Percentiles rank a stretch among this genome's conserved stretches.
These are phyloP conservation scores for Sporodiniella umbellata DNA, from an alignment of 371 early-diverging fungal genomes.

Conservation along the genomic window DNA sequence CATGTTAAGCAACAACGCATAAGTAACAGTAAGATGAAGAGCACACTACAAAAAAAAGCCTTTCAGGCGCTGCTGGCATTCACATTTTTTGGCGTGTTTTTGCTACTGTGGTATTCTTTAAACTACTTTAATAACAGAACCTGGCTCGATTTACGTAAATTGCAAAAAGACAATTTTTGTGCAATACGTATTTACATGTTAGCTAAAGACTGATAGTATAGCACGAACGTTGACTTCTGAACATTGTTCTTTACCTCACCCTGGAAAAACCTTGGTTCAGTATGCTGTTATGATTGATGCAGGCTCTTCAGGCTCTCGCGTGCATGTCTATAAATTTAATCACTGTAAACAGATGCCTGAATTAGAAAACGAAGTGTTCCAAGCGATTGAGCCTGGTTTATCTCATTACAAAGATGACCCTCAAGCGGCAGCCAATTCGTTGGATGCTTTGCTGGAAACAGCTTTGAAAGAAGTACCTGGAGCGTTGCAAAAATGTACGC, in stretches of 20 bases:
- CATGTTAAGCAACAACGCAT: slow-evolving; percentile 28
- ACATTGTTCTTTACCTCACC: slow-evolving; percentile 63
- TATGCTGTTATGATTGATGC: slow-evolving; percentile 87
- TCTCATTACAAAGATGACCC: slow-evolving; percentile 65
- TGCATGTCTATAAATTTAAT: slow-evolving; percentile 87
- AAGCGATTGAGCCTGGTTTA: slow-evolving; percentile 80
- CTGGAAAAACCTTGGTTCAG: slow-evolving; percentile 55
- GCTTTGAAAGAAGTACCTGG: slow-evolving; percentile 62
- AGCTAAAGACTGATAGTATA: slow-evolving; percentile 1
- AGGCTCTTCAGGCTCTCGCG: slow-evolving; percentile 93
- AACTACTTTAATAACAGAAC: not conserved
- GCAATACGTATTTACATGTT: too few species aligned
- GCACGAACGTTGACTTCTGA: slow-evolving; percentile 35
- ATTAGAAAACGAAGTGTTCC: slow-evolving; percentile 80
- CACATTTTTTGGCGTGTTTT: slow-evolving; percentile 2
- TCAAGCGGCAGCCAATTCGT: slow-evolving; percentile 69
- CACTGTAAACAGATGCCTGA: slow-evolving; percentile 67
- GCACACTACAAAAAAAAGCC: slow-evolving; percentile 19
- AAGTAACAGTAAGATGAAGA: slow-evolving; percentile 18
- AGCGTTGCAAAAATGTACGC: slow-evolving; percentile 71
- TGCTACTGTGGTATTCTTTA: slow-evolving; percentile 8
- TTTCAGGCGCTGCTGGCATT: slow-evolving; percentile 13
- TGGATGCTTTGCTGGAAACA: slow-evolving; percentile 68
- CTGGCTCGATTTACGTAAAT: not conserved
- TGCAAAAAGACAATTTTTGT: not conserved